phyloP scores from a whole-genome alignment of 176 grass and related monocot genomes.

The Puya raimondii region DNA sequence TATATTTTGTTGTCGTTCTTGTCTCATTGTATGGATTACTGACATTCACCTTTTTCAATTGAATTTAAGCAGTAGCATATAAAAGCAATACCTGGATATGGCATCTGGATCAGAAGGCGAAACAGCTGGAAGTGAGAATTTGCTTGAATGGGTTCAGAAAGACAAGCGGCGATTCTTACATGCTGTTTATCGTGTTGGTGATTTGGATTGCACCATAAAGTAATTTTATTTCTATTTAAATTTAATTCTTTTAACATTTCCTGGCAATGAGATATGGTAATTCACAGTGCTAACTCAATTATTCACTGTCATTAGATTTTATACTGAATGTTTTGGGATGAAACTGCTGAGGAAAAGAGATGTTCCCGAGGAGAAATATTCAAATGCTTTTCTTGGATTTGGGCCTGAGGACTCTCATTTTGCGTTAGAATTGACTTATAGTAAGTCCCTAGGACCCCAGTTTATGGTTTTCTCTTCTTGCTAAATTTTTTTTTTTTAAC shows the following conservation, averaged over 20 bases:
- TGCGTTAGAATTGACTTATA: conserved; percentile 84
- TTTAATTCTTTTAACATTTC: neutral
- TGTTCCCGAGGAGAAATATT: conserved; percentile 89
- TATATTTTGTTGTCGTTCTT: too few relatives aligned
- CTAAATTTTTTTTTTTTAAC: conserved; percentile 6
- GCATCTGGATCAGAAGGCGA: conserved; percentile 33
- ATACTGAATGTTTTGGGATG: conserved; percentile 92
- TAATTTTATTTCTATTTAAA: conserved; percentile 8
- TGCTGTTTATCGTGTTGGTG: conserved; percentile 89
- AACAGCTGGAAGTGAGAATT: conserved; percentile 34
- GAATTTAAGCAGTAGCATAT: too few relatives aligned
- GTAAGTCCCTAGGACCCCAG: conserved; percentile 30
- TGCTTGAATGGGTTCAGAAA: conserved; percentile 70
- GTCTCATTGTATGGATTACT: too few relatives aligned
- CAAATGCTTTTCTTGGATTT: conserved; percentile 91
- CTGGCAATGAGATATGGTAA: neutral
- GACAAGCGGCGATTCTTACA: conserved; percentile 79
- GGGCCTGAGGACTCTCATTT: conserved; percentile 82
- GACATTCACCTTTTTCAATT: too few relatives aligned
- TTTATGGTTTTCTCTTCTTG: neutral
- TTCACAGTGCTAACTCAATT: conserved; percentile 6
- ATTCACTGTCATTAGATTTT: conserved; percentile 43
- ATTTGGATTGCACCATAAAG: conserved; percentile 82
- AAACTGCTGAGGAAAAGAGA: conserved; percentile 84
- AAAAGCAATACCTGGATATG: conserved; percentile 20